Evolutionary conservation across 1,284 basidiomycete genomes (phyloP).

Genomic region (Pascua sp.): DNA sequence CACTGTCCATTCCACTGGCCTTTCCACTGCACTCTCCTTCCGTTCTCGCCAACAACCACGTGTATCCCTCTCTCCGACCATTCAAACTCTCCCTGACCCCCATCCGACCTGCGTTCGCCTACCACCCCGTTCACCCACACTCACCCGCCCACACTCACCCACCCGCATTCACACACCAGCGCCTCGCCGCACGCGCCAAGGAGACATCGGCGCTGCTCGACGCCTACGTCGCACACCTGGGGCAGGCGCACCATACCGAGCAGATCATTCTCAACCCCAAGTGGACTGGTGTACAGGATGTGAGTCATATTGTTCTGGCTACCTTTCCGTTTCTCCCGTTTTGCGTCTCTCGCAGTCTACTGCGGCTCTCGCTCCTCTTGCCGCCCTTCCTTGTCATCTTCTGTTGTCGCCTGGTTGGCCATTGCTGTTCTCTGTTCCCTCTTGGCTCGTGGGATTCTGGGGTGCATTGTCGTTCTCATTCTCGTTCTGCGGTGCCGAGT

Average conservation of each 20-base stretch:
- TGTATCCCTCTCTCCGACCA: no score
- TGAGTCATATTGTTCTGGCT: slow-evolving; percentile 21
- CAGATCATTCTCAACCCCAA: slow-evolving; percentile 35
- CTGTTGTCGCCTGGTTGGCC: no score
- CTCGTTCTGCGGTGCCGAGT: no score
- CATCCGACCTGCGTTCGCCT: no score
- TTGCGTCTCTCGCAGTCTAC: no score
- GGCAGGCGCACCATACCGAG: slow-evolving; percentile 47
- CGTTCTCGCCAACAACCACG: no score
- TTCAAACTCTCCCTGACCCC: no score
- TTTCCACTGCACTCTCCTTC: no score
- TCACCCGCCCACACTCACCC: not conserved
- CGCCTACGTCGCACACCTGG: slow-evolving; percentile 42
- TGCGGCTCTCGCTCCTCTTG: not conserved
- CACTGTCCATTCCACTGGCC: no score
- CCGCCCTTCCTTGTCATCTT: not conserved
- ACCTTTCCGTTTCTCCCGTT: no score
- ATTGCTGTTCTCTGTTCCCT: no score
- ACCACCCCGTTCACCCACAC: not conserved
- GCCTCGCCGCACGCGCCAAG: slow-evolving; percentile 39
- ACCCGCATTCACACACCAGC: slow-evolving; percentile 17
- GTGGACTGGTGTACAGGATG: slow-evolving; percentile 45
- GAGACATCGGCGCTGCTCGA: slow-evolving; percentile 44
- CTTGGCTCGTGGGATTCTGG: not conserved
- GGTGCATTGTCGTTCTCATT: no score